These are phyloP conservation scores for Taxillus chinensis DNA, from an alignment of 164 flowering plant species.

Conservation along the genomic window DNA sequence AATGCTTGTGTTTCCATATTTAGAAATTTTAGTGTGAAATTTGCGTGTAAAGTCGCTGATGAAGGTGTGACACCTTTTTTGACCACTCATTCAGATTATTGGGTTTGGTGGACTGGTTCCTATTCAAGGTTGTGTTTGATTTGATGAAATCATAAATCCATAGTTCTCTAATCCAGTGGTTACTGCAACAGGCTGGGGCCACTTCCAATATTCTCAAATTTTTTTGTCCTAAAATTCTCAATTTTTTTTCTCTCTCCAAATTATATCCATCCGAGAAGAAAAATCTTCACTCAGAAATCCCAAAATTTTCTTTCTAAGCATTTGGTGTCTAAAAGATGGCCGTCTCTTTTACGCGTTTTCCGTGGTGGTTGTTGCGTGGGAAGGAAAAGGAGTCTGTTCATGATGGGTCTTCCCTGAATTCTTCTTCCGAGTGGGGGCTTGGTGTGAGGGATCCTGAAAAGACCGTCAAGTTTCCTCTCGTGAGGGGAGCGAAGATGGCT, in stretches of 20 bases:
- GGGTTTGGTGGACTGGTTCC: constrained; percentile 8
- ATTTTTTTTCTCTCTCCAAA: background rate
- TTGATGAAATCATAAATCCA: background rate
- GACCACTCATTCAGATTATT: background rate
- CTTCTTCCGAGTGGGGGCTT: constrained; percentile 13
- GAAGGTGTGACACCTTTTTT: background rate
- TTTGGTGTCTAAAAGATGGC: constrained; percentile 18
- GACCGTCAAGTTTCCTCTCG: constrained; percentile 12
- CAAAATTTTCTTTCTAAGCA: background rate
- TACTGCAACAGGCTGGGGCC: constrained; percentile 17
- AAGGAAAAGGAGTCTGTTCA: constrained; percentile 23
- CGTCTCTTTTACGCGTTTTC: constrained; percentile 22
- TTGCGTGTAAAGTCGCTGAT: no score
- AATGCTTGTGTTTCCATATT: no score
- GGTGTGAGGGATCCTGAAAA: constrained; percentile 21
- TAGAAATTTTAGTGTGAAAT: no score
- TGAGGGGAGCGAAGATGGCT: constrained; percentile 12
- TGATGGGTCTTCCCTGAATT: constrained; percentile 20
- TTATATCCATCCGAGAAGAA: background rate
- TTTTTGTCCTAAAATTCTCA: background rate
- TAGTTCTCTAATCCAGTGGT: constrained; percentile 12
- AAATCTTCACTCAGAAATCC: background rate
- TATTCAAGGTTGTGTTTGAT: background rate
- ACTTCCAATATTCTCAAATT: background rate
- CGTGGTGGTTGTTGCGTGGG: constrained; percentile 30